These are phyloP conservation scores for Baorangia bicolor DNA, from an alignment of 768 basidiomycete species.

Conservation along the genomic window DNA sequence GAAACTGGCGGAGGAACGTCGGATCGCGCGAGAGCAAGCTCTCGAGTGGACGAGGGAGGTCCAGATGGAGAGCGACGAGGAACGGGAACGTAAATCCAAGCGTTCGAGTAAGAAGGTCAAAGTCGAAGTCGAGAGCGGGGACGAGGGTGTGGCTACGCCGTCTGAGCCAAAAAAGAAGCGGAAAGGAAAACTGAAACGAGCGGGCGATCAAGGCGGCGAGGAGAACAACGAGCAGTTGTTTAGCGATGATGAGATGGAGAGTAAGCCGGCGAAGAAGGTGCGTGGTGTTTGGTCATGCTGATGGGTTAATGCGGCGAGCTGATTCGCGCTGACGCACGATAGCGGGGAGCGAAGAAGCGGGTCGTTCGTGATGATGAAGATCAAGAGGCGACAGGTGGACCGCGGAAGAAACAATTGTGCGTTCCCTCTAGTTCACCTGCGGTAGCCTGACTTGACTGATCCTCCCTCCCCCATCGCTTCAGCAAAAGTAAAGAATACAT, in stretches of 20 bases:
- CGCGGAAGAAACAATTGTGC: slow-evolving; percentile 76
- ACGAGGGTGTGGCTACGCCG: slow-evolving; percentile 35
- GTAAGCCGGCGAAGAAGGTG: slow-evolving; percentile 69
- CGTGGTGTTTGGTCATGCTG: slow-evolving; percentile 7
- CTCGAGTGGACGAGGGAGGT: slow-evolving; percentile 73
- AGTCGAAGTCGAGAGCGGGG: slow-evolving; percentile 52
- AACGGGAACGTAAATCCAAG: slow-evolving; percentile 64
- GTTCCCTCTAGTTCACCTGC: slow-evolving; percentile 24
- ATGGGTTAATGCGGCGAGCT: not conserved
- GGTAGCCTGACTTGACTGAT: not conserved
- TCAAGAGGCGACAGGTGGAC: slow-evolving; percentile 60
- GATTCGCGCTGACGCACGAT: not conserved
- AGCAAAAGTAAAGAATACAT: slow-evolving; percentile 91
- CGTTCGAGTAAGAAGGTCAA: slow-evolving; percentile 55
- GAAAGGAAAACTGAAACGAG: slow-evolving; percentile 70
- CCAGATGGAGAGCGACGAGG: slow-evolving; percentile 72
- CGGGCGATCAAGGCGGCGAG: slow-evolving; percentile 50
- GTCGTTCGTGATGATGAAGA: slow-evolving; percentile 78
- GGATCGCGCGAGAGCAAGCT: slow-evolving; percentile 73
- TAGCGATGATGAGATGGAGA: slow-evolving; percentile 63
- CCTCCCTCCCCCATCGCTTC: slow-evolving; percentile 1
- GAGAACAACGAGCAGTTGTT: slow-evolving; percentile 63
- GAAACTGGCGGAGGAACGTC: slow-evolving; percentile 76
- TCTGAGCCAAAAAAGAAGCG: slow-evolving; percentile 73
- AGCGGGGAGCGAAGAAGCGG: slow-evolving; percentile 65